These are phyloP conservation scores for Plenodomus biglobosus DNA, from an alignment of 2,329 filamentous ascomycete species.

Conservation along the genomic window DNA sequence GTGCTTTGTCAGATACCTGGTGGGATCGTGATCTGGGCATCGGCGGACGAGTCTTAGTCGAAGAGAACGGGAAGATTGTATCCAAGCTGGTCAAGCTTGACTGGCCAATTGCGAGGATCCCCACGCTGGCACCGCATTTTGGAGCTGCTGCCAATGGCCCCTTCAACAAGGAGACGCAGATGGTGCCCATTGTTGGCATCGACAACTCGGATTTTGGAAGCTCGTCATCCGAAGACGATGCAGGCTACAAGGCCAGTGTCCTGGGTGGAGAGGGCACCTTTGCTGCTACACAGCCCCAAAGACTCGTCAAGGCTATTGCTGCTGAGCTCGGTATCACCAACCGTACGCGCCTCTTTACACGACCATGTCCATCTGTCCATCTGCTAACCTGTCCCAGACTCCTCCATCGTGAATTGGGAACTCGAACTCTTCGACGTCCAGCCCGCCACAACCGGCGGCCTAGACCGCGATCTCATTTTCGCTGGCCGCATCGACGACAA, in stretches of 20 bases:
- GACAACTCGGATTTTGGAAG: conserved; percentile 65
- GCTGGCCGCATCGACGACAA: conserved; percentile 96
- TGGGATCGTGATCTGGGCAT: conserved; percentile 95
- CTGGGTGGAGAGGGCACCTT: conserved; percentile 72
- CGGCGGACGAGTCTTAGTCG: conserved; percentile 84
- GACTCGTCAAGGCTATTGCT: conserved; percentile 80
- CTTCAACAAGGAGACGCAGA: conserved; percentile 87
- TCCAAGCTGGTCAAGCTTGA: conserved; percentile 84
- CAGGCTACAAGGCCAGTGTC: conserved; percentile 44
- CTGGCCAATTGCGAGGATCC: conserved; percentile 89
- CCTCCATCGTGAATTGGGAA: conserved; percentile 90
- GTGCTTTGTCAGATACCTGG: conserved; percentile 85
- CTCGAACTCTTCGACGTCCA: conserved; percentile 92
- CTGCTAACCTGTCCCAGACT: conserved; percentile 46
- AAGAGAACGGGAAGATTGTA: conserved; percentile 74
- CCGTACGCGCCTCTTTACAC: conserved; percentile 43
- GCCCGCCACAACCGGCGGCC: conserved; percentile 76
- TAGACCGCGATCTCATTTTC: conserved; percentile 93
- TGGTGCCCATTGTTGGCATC: conserved; percentile 89
- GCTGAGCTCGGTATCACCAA: conserved; percentile 73
- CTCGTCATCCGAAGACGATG: conserved; percentile 34
- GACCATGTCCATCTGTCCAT: neutral
- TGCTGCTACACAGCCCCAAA: conserved; percentile 77
- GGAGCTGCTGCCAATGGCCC: conserved; percentile 67
- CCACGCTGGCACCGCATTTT: conserved; percentile 92